Conservation (phyloP, 306 rosid species). For the Lathyrus oleraceus region DNA sequence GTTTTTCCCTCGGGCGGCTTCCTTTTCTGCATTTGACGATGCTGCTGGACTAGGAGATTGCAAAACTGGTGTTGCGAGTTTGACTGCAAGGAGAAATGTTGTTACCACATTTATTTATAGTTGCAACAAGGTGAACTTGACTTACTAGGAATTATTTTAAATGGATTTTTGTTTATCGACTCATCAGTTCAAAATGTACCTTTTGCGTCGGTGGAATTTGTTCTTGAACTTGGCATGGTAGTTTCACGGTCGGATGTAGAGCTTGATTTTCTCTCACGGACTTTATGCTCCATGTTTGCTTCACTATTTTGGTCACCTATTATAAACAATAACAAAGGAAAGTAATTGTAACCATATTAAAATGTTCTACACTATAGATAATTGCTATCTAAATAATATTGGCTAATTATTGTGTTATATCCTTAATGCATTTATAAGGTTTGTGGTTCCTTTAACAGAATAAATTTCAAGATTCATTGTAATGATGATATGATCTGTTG, state of each 20-base stretch:
- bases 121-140: constrained; percentile 12
- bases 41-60: constrained; percentile 44
- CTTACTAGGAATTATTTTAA: not conserved
- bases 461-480: not conserved
- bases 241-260: constrained; percentile 45
- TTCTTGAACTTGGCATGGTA: constrained; percentile 37
- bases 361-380: not conserved
- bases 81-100: constrained; percentile 48
- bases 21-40: constrained; percentile 42
- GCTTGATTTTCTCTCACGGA: constrained; percentile 48
- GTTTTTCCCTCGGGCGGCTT: constrained; percentile 59
- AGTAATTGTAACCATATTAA: not conserved
- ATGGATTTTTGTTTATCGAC: not conserved
- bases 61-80: constrained; percentile 43
- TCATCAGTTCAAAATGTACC: constrained; percentile 23
- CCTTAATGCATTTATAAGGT: not conserved
- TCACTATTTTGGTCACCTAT: constrained; percentile 44
- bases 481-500: not conserved
- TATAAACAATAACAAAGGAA: constrained; percentile 20
- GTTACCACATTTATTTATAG: constrained; percentile 36
- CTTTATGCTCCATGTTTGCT: constrained; percentile 40
- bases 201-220: constrained; percentile 43
- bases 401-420: not conserved
- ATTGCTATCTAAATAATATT: not conserved
- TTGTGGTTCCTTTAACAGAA: not conserved